Base-by-base conservation (phyloP, 164 flowering plant species). In the Liquidambar formosana region DNA sequence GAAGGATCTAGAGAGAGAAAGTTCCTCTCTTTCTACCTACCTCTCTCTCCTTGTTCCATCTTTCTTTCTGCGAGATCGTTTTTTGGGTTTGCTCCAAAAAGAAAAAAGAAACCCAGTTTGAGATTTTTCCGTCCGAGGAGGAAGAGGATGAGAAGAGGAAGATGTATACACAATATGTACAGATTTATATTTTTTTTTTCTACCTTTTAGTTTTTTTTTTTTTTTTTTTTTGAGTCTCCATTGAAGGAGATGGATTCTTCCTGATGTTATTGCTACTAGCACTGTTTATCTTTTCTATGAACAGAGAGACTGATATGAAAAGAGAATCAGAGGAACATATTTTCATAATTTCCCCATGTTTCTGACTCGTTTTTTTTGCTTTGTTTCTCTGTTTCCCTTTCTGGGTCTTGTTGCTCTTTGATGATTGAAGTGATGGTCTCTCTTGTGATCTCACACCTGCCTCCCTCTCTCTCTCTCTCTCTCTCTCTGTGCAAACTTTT, bases 41-140 rank as follows among this genome's bases (percentile, higher is more conserved):
- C 12, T 41, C 48, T 54, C 19, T 16, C 9, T 16, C 22, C 45
- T 33, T 15, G 61, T 41, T 41, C 27, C n/a, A 5, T 71, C 69
- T 73, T 64, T 66, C 70, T 73, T 70, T 63, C 62, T 72, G 51
- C 62, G 70, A 59, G 78, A 63, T 69, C 61, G 78, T 60, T 73
- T n/a, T 18, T 61, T 53, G 68, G 61, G 44, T 53, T 67, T 57
- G n/a, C 25, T 21, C 4, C 13, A 25, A 52, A 25, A n/a, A n/a
- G n/a, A n/a, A n/a, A n/a, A n/a, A n/a, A n/a, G n/a, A n/a, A 45
- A 51, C 56, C 53, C 58, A 44, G 33, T 26, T n/a, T 38, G 9
- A 28, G 27, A 27, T 45, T 63, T 72, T 70, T 60, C 66, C 65
- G 68, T 63, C 79, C 66, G 47, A 65, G 49, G 70, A 69, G 51